These are phyloP conservation scores for Leccinum huronense DNA, from an alignment of 1,284 basidiomycete genomes.

Conservation along the genomic window DNA sequence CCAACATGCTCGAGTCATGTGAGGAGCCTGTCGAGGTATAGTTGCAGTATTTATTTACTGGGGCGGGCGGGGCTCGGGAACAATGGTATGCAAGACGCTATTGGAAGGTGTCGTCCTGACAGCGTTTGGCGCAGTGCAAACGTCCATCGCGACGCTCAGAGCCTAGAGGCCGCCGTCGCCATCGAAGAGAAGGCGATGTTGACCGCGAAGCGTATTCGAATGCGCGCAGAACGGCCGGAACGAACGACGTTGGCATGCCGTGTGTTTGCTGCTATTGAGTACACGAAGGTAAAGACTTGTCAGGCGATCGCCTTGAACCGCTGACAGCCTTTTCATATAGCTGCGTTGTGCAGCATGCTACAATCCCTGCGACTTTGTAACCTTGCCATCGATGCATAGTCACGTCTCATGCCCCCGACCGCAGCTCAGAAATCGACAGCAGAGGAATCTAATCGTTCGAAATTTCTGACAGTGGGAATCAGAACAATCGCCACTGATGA, in stretches of 20 bases:
- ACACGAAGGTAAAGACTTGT: conserved; percentile 50
- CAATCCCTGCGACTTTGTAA: conserved; percentile 80
- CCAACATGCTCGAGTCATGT: conserved; percentile 45
- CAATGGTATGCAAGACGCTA: conserved; percentile 50
- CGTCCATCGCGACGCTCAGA: conserved; percentile 59
- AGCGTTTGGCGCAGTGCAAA: conserved; percentile 40
- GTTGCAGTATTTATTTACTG: conserved; percentile 53
- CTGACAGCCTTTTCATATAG: conserved; percentile 41
- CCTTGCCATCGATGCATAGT: conserved; percentile 69
- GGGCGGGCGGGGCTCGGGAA: conserved; percentile 63
- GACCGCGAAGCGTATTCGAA: conserved; percentile 55
- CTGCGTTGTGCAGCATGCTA: conserved; percentile 60
- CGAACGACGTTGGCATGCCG: conserved; percentile 69
- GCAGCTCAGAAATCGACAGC: conserved; percentile 29
- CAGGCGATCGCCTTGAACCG: not conserved
- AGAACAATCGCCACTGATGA: conserved; percentile 33
- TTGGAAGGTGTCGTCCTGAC: not conserved
- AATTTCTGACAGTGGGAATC: conserved; percentile 35
- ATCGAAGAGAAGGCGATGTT: conserved; percentile 49
- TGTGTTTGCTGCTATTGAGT: conserved; percentile 67
- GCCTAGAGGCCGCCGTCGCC: conserved; percentile 42
- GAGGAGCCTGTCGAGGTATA: conserved; percentile 50
- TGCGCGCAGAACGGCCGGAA: conserved; percentile 60
- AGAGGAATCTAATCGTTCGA: conserved; percentile 60
- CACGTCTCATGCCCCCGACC: conserved; percentile 49